Evolutionary conservation across 805 yeast species (phyloP), one percentile per base, ranked within the genome.

Genomic region (Metschnikowia gruessii): DNA sequence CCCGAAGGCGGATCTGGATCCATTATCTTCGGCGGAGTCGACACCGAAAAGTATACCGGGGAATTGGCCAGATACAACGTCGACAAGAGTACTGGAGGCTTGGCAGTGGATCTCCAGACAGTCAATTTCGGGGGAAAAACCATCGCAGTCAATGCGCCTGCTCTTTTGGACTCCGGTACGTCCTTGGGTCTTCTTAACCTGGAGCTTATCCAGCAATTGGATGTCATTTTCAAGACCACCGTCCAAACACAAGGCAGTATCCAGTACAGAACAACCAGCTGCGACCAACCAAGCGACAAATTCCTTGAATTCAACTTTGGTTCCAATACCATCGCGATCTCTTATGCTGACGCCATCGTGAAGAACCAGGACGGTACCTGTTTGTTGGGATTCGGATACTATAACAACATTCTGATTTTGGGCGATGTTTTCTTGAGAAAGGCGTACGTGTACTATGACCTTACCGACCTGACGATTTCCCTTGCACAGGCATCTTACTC

Each of bases 391-490:
- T 51, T 46, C 43, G 42, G 49, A 9, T 37, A 42, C 34, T 24
- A 42, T 43, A 11, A 43, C 13, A 42, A 42, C 30, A 9, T 22
- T 29, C 29, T 18, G 28, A 48, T 51, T 28, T 47, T 48, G 42
- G 58, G 60, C 7, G 56, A 53, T 17, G 49, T 48, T 22, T 53
- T 56, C 43, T 49, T 53, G 49, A 45, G 60, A 40, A 37, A 48
- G 30, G 58, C 57, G 3, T 54, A 56, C 42, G 51, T 46, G 10
- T 46, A 51, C 48, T 54, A 45, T 34, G 55, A 54, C 39, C 45
- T 54, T 13, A 45, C 49, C 11, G 56, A 49, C 46, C 36, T 37
- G 35, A 43, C 43, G 13, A 46, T 52, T 22, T 40, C 53, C 1
- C 42, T 54, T 18, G 58, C 50, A 11, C 49, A 47, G 43, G 53